Evolutionary conservation across 345 rosid genomes (phyloP).

Genomic region (Eucalyptus cloeziana): DNA sequence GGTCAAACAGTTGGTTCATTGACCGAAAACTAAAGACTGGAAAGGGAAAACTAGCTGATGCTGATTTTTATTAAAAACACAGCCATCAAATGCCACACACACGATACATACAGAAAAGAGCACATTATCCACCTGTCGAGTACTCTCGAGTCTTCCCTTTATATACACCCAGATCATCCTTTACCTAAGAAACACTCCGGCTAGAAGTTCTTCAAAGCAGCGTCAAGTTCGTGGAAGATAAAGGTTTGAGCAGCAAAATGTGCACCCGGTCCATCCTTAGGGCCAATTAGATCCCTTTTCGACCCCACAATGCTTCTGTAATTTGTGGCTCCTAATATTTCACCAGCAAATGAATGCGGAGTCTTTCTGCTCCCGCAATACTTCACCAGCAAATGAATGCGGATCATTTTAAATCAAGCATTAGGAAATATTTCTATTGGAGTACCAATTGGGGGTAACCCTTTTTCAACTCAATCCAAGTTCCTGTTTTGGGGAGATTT

Average conservation of each 20-base stretch:
- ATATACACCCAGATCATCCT: not conserved
- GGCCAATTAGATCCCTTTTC: conserved; percentile 41
- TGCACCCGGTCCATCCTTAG: conserved; percentile 40
- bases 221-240: conserved; percentile 46
- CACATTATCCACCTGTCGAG: conserved; percentile 46
- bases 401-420: not conserved
- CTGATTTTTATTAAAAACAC: no score
- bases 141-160: conserved; percentile 84
- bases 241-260: conserved; percentile 78
- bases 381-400: not conserved
- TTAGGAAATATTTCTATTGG: not conserved
- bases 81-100: not conserved
- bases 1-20: no score
- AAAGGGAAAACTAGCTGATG: no score
- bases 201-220: conserved; percentile 22
- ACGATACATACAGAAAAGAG: not conserved
- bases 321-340: not conserved
- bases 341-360: not conserved
- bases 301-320: conserved; percentile 49
- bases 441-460: not conserved
- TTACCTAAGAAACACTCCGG: conserved; percentile 55
- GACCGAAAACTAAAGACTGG: no score
- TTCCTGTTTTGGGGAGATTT: not conserved
- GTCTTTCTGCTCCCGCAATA: not conserved
- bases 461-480: not conserved